These are phyloP conservation scores for Sarcocystis neurona DNA, from an alignment of 169 alveolate genomes.

Conservation along the genomic window DNA sequence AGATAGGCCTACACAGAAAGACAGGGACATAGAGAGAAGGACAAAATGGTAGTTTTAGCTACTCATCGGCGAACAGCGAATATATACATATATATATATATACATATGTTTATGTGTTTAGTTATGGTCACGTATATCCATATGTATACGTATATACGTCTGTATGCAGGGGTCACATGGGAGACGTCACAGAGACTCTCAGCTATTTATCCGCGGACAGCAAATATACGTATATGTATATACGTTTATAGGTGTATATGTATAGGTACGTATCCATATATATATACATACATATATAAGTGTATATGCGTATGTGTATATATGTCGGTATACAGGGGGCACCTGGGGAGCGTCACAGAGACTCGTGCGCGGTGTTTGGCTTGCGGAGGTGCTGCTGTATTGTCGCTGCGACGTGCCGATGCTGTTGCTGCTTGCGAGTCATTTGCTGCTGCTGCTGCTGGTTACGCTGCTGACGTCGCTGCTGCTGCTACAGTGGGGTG, in stretches of 20 bases:
- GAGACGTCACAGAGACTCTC: not conserved
- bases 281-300: no score
- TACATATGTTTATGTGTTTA: not conserved
- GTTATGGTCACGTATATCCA: not conserved
- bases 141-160: not conserved
- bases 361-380: no score
- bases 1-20: no score
- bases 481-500: not conserved
- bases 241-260: not conserved
- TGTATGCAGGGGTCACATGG: not conserved
- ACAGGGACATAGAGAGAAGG: no score
- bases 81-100: no score
- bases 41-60: no score
- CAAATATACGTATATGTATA: not conserved
- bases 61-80: no score
- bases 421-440: not conserved
- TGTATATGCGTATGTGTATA: no score
- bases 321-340: no score
- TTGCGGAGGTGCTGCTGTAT: not conserved
- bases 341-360: no score
- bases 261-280: not conserved
- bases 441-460: conserved; percentile 8
- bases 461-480: no score
- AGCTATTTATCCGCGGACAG: not conserved
- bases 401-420: not conserved